Base-by-base conservation (phyloP, 768 basidiomycete species). In the Suillus alpinus region DNA sequence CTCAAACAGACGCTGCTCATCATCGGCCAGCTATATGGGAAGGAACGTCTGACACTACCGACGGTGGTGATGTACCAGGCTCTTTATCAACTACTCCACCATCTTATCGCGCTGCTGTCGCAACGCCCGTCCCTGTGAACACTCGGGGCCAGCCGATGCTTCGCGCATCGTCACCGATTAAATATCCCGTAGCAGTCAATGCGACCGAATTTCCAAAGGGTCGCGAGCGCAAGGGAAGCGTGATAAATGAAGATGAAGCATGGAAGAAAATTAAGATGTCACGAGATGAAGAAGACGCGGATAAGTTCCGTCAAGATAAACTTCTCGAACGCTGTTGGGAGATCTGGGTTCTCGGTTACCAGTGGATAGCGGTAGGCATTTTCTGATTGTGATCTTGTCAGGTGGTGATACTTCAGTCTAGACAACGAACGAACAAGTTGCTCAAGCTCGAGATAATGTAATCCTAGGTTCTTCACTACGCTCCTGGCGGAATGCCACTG, bases 231-330 rank as follows among this genome's bases (percentile, higher is more conserved):
- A 81, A 75, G 64, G 80, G 77, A 13, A 83, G 77, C 64, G 75
- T 79, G n/a, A 72, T 86, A 20, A 86, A 89, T 66, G 84, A 88
- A 68, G 84, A 88, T 58, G 87, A 90, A 60, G 87, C 87, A 0
- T 94, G 91, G 89, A 86, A 86, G 65, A 90, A 86, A 63, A 86
- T 92, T 37, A 80, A 82, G 68, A 83, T 88, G 79, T 80, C 83
- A 50, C 83, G 84, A 66, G 85, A 91, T 64, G 87, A 92, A 68
- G 77, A 81, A 65, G 82, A 85, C 32, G 93, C 93, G 20, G 89
- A 87, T 70, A 77, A 78, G 59, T 92, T 87, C 71, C 79, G 87
- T 47, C 76, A 83, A 34, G 83, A 86, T 56, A 80, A 79, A 56
- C 74, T 94, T 59, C 56, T 91, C 31, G 86, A 87, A 66, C 84